Base-by-base conservation (phyloP, 805 yeast species). In the Pichia occidentalis region DNA sequence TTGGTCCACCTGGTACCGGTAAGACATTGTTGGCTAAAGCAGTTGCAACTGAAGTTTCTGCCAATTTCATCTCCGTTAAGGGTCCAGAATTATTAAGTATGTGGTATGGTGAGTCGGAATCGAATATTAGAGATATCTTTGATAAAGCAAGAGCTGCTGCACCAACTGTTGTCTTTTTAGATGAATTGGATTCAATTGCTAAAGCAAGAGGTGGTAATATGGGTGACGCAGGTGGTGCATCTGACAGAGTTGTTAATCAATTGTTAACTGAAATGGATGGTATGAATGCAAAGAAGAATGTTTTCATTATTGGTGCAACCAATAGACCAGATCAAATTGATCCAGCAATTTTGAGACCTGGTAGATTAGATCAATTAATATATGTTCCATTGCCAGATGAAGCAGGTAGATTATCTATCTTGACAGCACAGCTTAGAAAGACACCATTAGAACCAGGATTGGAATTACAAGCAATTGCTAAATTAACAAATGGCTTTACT, bases 1-100 rank as follows among this genome's bases (percentile, higher is more conserved):
- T 84, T 63, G 99, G 99, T 53, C 99, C 99, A 37, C 99, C 99
- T 44, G 99, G 99, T 84, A 92, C 97, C 44, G 98, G 98, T 87
- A 92, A 92, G 70, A 92, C 99, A 4, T 70, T 92, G 58, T 73
- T 92, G 56, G 98, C 98, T 32, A 92, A 92, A 68, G 99, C 99
- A 39, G 97, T 92, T 52, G 99, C 99, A 34, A 92, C 97, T 34
- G 98, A 92, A 64, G 97, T 92, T 26, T 85, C 96, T 46, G 99
- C 98, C 24, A 92, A 92, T 65, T 92, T 92, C 68, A 92, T 92
- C 51, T 84, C 95, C 34, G 97, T 90, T 38, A 87, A 87, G 68
- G 97, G 97, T 52, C 97, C 97, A 25, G 97, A 87, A 68, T 73
- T 90, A 61, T 76, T 90, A 61, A 85, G 95, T 65, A 90, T 90